These are phyloP conservation scores for Escovopsis weberi DNA, from an alignment of 2,329 filamentous ascomycete genomes.

Conservation along the genomic window DNA sequence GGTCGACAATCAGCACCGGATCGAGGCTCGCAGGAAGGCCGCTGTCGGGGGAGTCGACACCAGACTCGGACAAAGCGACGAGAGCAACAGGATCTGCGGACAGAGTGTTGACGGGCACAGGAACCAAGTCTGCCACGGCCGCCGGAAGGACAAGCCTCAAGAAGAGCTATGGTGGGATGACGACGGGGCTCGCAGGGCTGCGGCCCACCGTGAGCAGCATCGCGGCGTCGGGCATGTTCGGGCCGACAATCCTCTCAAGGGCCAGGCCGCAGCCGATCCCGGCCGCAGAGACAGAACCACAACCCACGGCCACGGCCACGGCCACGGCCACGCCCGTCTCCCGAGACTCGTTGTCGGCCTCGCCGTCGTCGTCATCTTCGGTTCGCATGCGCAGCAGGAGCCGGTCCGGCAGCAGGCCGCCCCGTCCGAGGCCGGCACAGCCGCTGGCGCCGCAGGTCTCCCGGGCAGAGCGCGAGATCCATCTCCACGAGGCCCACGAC, in stretches of 20 bases:
- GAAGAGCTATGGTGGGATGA: conserved; percentile 17
- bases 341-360: no score
- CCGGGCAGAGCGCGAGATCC: not conserved
- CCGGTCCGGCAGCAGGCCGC: not conserved
- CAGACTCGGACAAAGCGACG: conserved; percentile 29
- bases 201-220: not conserved
- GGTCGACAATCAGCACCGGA: conserved; percentile 13
- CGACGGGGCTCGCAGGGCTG: conserved; percentile 1
- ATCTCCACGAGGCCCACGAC: no score
- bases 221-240: not conserved
- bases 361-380: not conserved
- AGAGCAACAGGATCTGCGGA: conserved; percentile 7
- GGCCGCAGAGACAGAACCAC: not conserved
- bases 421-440: not conserved
- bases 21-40: conserved; percentile 18
- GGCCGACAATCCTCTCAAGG: not conserved
- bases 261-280: not conserved
- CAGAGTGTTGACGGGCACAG: conserved; percentile 8
- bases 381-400: not conserved
- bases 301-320: no score
- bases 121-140: conserved; percentile 5
- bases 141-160: conserved; percentile 6
- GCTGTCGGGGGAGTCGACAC: conserved; percentile 19
- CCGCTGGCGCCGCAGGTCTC: not conserved
- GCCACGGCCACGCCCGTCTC: no score